Evolutionary conservation across 106 monocot genomes (phyloP), one percentile per base, ranked within the genome.

Genomic region (Phalaenopsis aphrodite): DNA sequence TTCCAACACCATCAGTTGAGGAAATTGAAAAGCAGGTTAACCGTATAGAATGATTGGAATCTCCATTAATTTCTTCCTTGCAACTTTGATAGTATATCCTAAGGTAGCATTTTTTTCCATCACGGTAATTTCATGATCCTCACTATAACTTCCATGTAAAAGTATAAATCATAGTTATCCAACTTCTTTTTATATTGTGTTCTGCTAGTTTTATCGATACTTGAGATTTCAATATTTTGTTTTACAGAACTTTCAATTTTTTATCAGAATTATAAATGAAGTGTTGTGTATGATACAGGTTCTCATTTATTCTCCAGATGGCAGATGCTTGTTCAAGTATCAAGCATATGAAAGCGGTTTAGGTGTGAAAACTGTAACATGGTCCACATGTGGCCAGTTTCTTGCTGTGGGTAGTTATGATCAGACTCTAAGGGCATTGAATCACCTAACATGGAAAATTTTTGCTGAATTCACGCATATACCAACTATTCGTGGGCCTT

Each of bases 381-480:
- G 98, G 98, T 99, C 98, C 23, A 90, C 92, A 24, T 95, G 98
- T 81, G 94, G 98, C n/a, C 93, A 99, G 49, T 99, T 99, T 84
- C 84, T 99, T 79, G 91, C 94, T 52, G 85, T 99, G 71, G 98
- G 98, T 37, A 99, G 98, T 76, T 99, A 91, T 80, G 98, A 99
- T 85, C 98, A 99, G 81, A 88, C 82, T 72, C 78, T 99, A 45
- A 87, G 98, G 47, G 75, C 80, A 48, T 72, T 99, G 57, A 99
- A 94, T 81, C 98, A 93, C 75, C 86, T 96, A 23, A 97, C 94
- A 21, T 97, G 94, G 94, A 94, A 97, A 85, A 90, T 69, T 55
- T 94, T 92, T 90, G 97, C 92, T 42, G 94, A 94, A 83, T 98
- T 98, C 75, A 82, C 87, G 81, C 95, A 90, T 82, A 67, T 75